Conservation (phyloP, 1,284 basidiomycete species). For the Tetrapyrgos nigripes region DNA sequence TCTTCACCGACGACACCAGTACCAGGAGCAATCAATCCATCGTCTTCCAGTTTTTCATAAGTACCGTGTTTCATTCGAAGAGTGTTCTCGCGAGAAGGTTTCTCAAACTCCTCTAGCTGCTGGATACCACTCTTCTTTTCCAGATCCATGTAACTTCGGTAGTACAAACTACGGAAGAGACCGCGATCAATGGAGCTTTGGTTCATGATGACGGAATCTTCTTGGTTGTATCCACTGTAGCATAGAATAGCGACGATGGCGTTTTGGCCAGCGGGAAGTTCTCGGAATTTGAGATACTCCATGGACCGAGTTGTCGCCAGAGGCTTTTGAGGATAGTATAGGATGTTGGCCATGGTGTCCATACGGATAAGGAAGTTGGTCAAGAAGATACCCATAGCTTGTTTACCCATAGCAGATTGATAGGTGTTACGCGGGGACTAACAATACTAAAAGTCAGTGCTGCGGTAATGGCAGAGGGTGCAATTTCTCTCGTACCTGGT, state of each 20-base stretch:
- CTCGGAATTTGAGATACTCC: slow-evolving; percentile 98
- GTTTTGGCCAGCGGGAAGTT: slow-evolving; percentile 97
- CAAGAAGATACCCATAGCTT: slow-evolving; percentile 98
- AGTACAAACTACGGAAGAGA: slow-evolving; percentile 98
- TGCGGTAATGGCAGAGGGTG: background rate
- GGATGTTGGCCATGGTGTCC: slow-evolving; percentile 99
- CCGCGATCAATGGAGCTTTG: slow-evolving; percentile 98
- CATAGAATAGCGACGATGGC: slow-evolving; percentile 98
- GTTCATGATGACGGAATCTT: slow-evolving; percentile 99
- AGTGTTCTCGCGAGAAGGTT: slow-evolving; percentile 93
- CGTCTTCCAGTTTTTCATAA: slow-evolving; percentile 97
- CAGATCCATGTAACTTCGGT: slow-evolving; percentile 97
- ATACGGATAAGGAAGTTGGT: slow-evolving; percentile 98
- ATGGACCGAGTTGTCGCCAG: slow-evolving; percentile 98
- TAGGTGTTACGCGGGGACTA: slow-evolving; percentile 99
- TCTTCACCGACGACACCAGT: slow-evolving; percentile 97
- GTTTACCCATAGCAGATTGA: slow-evolving; percentile 99
- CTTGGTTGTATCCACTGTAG: slow-evolving; percentile 99
- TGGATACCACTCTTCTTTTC: slow-evolving; percentile 97
- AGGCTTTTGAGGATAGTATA: slow-evolving; percentile 99
- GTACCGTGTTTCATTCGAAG: slow-evolving; percentile 98
- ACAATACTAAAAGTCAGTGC: slow-evolving; percentile 21
- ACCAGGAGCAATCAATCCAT: slow-evolving; percentile 95
- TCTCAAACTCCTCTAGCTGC: slow-evolving; percentile 96
- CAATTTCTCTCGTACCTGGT: slow-evolving; percentile 71